phyloP scores from a whole-genome alignment of 257 asterid species.

The Salvia splendens region DNA sequence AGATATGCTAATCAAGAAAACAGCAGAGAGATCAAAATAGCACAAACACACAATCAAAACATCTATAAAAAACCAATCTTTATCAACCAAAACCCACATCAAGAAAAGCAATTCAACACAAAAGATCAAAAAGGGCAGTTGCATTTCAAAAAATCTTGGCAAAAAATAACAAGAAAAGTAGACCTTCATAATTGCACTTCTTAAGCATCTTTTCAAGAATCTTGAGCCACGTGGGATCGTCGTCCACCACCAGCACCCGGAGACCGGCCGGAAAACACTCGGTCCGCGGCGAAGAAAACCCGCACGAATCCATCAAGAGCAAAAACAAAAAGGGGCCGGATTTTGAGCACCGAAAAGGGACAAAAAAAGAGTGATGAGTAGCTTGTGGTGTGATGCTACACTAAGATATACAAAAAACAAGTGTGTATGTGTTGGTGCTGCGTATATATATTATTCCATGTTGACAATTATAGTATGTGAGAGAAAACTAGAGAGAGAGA shows the following conservation, averaged over 20 bases:
- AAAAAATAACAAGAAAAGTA: not conserved
- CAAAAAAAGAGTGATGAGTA: constrained; percentile 32
- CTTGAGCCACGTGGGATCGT: constrained; percentile 96
- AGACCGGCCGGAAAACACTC: constrained; percentile 88
- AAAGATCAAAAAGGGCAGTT: constrained; percentile 16
- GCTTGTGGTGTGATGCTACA: constrained; percentile 22
- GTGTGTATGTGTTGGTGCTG: constrained; percentile 25
- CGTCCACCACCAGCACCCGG: constrained; percentile 93
- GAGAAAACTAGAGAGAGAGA: constrained; percentile 11
- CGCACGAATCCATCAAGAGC: constrained; percentile 54
- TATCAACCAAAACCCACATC: not conserved
- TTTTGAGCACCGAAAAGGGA: constrained; percentile 33
- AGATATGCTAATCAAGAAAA: constrained; percentile 2
- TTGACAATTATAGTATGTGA: constrained; percentile 33
- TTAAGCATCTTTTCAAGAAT: constrained; percentile 98
- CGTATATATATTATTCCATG: constrained; percentile 22
- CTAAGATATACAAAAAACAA: constrained; percentile 23
- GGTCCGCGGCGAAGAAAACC: constrained; percentile 64
- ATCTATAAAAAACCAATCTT: constrained; percentile 27
- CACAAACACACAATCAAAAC: not conserved
- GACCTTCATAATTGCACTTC: constrained; percentile 91
- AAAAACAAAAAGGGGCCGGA: constrained; percentile 4
- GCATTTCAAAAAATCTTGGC: constrained; percentile 25
- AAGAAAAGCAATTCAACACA: not conserved
- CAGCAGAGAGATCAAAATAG: not conserved